Base-by-base conservation (phyloP, 2,329 filamentous ascomycete genomes). In the Trichoderma harzianum region DNA sequence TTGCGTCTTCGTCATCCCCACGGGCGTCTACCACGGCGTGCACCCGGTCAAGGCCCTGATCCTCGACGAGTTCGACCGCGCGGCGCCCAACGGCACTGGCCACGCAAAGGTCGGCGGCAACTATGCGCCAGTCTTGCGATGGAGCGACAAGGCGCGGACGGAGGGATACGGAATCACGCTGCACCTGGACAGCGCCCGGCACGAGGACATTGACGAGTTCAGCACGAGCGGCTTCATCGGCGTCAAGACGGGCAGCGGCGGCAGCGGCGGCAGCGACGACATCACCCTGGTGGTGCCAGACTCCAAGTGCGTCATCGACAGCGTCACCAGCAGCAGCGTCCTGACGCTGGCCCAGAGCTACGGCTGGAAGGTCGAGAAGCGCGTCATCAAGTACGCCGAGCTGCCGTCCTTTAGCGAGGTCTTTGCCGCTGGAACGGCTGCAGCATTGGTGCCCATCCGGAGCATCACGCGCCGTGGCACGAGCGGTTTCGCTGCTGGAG, bases 71-170 rank as follows among this genome's bases (percentile, higher is more conserved):
- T 98, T 98, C 79, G 95, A 98, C 81, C 93, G 95, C 34, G 89
- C 95, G 0, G 95, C 95, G n/a, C 95, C 96, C 1, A 90, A 94
- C 77, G 95, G 95, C 1, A 97, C 93, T 0, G 95, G 95, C 0
- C 91, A 90, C 74, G 95, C 94, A n/a, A 98, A 98, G 84, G 88
- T 98, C 3, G 95, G 96, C 30, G 96, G 95, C 16, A 98, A 98
- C 84, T 98, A 98, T 79, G 95, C 95, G 11, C 95, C 95, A 3
- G 95, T 98, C 6, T 83, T 98, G 78, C 87, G 92, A 70, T 94
- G 93, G 87, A 97, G 93, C 78, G 94, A 97, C 77, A 91, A 88
- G 78, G 95, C 96, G 1, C 86, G 91, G 72, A 84, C 86, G 21
- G 88, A 93, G 72, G 95, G 95, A 36, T 98, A 89, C 78, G 95